Conservation (phyloP, 164 flowering plant species). For the Akebia trifoliata region DNA sequence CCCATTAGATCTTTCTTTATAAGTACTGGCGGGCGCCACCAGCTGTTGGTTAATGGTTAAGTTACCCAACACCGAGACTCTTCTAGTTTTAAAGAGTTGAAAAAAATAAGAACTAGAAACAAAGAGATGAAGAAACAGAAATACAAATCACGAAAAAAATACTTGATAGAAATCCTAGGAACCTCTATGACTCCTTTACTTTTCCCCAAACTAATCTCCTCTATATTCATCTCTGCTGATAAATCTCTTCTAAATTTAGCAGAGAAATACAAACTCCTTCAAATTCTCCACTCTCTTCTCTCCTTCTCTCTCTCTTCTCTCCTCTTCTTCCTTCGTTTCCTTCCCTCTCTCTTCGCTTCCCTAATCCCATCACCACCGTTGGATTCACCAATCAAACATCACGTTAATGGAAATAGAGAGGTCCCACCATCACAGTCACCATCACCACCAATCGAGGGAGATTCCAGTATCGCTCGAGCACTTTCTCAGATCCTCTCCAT, state of each 20-base stretch:
- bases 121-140: too few species aligned
- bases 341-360: slow-evolving; percentile 32
- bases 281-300: slow-evolving; percentile 30
- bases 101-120: too few species aligned
- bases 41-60: too few species aligned
- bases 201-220: slow-evolving; percentile 33
- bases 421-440: neutral
- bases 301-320: slow-evolving; percentile 24
- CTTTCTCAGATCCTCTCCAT: slow-evolving; percentile 57
- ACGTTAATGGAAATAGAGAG: neutral
- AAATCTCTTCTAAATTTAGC: slow-evolving; percentile 27
- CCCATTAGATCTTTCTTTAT: too few species aligned
- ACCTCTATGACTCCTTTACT: slow-evolving; percentile 36
- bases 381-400: neutral
- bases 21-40: too few species aligned
- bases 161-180: slow-evolving; percentile 23
- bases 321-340: slow-evolving; percentile 43
- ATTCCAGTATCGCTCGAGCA: slow-evolving; percentile 58
- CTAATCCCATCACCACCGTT: neutral
- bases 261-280: slow-evolving; percentile 31
- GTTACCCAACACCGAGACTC: too few species aligned
- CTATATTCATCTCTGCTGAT: slow-evolving; percentile 33
- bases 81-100: too few species aligned
- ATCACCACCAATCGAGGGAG: too few species aligned
- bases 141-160: neutral